These are phyloP conservation scores for Backusella tuberculispora DNA, from an alignment of 192 early-diverging fungal species.

Conservation along the genomic window DNA sequence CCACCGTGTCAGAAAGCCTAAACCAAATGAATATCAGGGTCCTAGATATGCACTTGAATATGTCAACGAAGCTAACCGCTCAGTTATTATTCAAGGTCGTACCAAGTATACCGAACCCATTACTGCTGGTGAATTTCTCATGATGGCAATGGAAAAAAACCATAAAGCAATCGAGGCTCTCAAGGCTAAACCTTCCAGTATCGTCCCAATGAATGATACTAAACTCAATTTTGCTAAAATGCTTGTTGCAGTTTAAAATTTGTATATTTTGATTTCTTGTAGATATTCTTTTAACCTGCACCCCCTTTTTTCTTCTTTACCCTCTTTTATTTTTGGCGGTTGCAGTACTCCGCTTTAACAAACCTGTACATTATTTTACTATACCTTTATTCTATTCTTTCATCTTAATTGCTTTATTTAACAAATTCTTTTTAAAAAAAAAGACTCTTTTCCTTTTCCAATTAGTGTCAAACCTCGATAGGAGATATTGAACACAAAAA, in stretches of 20 bases:
- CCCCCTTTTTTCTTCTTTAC: not conserved
- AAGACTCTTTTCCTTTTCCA: not conserved
- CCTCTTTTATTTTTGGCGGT: not conserved
- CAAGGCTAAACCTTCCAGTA: not conserved
- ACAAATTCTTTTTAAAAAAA: conserved; percentile 11
- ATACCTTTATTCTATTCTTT: not conserved
- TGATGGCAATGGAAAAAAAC: conserved; percentile 33
- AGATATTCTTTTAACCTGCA: conserved; percentile 1
- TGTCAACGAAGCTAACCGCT: conserved; percentile 36
- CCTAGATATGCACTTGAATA: conserved; percentile 32
- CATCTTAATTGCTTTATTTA: not conserved
- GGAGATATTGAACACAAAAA: not conserved
- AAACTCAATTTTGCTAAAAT: conserved; percentile 4
- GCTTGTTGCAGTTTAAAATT: conserved; percentile 1
- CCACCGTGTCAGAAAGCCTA: conserved; percentile 33
- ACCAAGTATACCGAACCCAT: conserved; percentile 35
- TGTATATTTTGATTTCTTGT: conserved; percentile 14
- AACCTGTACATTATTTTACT: not conserved
- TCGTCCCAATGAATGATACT: not conserved
- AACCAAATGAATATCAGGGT: conserved; percentile 22
- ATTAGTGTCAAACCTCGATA: not conserved
- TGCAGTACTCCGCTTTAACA: not conserved
- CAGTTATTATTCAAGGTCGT: conserved; percentile 36
- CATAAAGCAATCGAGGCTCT: conserved; percentile 18
- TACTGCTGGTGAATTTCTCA: conserved; percentile 34